Conservation (phyloP, 2,329 filamentous ascomycete species). For the Epicoccum nigrum region DNA sequence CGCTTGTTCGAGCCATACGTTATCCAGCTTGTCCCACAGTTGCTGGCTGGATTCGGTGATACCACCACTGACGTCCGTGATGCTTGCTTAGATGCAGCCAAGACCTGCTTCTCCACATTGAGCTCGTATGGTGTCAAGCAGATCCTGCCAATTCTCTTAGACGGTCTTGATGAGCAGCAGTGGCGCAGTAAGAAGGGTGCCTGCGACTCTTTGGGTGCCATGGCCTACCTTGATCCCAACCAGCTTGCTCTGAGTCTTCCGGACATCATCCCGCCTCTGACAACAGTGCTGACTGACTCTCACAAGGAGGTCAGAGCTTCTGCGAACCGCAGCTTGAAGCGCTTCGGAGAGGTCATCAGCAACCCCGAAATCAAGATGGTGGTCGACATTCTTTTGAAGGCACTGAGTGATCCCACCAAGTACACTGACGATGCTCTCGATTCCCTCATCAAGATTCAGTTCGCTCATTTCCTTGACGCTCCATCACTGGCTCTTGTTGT, state of each 20-base stretch:
- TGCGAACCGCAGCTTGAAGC: slow-evolving; percentile 94
- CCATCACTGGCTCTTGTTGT: slow-evolving; percentile 94
- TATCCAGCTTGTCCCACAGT: slow-evolving; percentile 90
- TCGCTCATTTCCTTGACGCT: slow-evolving; percentile 97
- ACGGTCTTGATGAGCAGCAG: slow-evolving; percentile 91
- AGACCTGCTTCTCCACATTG: slow-evolving; percentile 89
- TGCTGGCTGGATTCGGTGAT: slow-evolving; percentile 89
- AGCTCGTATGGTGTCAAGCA: slow-evolving; percentile 97
- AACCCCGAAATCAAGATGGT: slow-evolving; percentile 96
- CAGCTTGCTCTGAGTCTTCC: slow-evolving; percentile 91
- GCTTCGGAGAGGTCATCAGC: slow-evolving; percentile 97
- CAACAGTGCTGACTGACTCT: slow-evolving; percentile 91
- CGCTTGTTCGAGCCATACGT: slow-evolving; percentile 95
- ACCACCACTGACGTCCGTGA: slow-evolving; percentile 87
- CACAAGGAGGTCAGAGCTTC: slow-evolving; percentile 95
- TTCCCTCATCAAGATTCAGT: slow-evolving; percentile 94
- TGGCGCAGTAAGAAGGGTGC: slow-evolving; percentile 99
- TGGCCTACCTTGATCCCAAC: slow-evolving; percentile 97
- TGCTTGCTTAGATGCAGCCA: slow-evolving; percentile 88
- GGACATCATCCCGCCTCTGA: slow-evolving; percentile 95
- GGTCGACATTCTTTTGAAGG: slow-evolving; percentile 90
- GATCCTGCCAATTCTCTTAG: slow-evolving; percentile 87
- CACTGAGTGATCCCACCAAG: slow-evolving; percentile 94
- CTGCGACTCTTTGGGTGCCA: slow-evolving; percentile 93
- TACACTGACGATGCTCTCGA: slow-evolving; percentile 96